These are phyloP conservation scores for Carallia pectinifolia DNA, from an alignment of 345 rosid species.

Conservation along the genomic window DNA sequence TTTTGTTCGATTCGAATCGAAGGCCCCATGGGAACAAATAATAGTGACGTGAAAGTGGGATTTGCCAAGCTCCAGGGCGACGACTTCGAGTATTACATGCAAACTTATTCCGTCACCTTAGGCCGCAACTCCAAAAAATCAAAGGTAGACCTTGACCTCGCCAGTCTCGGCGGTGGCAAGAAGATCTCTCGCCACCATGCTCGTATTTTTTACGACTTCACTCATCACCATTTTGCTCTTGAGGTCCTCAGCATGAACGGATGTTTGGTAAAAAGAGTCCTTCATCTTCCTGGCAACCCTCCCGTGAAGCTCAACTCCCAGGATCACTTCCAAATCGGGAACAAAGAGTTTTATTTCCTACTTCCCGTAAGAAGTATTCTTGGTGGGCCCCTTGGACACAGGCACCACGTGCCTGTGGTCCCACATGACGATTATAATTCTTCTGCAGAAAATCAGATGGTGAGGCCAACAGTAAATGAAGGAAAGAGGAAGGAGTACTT, in stretches of 20 bases:
- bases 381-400: constrained; percentile 62
- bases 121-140: constrained; percentile 97
- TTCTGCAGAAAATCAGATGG: no score
- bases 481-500: constrained; percentile 58
- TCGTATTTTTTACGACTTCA: constrained; percentile 87
- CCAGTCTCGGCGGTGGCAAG: constrained; percentile 96
- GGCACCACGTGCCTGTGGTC: constrained; percentile 50
- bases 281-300: constrained; percentile 90
- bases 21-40: constrained; percentile 35
- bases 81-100: constrained; percentile 97
- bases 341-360: constrained; percentile 88
- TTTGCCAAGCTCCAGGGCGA: constrained; percentile 97
- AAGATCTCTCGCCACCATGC: constrained; percentile 95
- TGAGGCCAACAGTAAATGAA: constrained; percentile 42
- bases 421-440: constrained; percentile 37
- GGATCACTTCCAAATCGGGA: constrained; percentile 90
- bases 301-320: constrained; percentile 92
- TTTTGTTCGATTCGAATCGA: no score
- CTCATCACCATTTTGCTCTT: constrained; percentile 94
- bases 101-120: constrained; percentile 86
- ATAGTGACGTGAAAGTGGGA: constrained; percentile 90
- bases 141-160: constrained; percentile 86
- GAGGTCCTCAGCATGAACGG: constrained; percentile 97
- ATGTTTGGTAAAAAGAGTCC: constrained; percentile 92
- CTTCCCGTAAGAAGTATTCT: constrained; percentile 83